Percentiles rank a stretch among this genome's conserved stretches.
These are phyloP conservation scores for Boletus rubescentipes DNA, from an alignment of 768 basidiomycete species.

Conservation along the genomic window DNA sequence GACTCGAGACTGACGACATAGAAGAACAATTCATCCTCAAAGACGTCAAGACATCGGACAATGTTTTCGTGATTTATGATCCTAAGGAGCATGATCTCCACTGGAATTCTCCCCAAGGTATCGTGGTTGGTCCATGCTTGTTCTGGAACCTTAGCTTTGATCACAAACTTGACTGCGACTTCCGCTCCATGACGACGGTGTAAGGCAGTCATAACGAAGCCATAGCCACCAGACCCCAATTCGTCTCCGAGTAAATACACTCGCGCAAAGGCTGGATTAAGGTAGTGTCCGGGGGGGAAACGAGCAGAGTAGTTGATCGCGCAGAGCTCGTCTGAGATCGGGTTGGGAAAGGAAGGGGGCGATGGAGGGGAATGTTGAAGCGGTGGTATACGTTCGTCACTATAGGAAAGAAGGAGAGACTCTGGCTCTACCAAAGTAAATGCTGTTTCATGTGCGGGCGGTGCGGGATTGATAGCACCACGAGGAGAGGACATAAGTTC, in stretches of 20 bases:
- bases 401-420: slow-evolving; percentile 27
- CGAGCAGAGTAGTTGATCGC: slow-evolving; percentile 40
- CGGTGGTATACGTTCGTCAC: slow-evolving; percentile 1
- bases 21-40: slow-evolving; percentile 80
- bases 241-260: slow-evolving; percentile 68
- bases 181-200: slow-evolving; percentile 59
- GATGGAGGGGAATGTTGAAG: slow-evolving; percentile 4
- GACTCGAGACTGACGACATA: slow-evolving; percentile 64
- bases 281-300: slow-evolving; percentile 60
- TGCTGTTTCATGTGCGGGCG: background rate
- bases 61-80: slow-evolving; percentile 77
- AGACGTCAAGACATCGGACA: slow-evolving; percentile 79
- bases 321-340: slow-evolving; percentile 12
- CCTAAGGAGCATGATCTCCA: slow-evolving; percentile 77
- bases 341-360: background rate
- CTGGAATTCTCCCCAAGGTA: slow-evolving; percentile 62
- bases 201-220: slow-evolving; percentile 88
- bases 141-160: slow-evolving; percentile 65
- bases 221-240: slow-evolving; percentile 90
- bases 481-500: background rate
- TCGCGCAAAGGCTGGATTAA: slow-evolving; percentile 59
- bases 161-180: slow-evolving; percentile 95
- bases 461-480: background rate
- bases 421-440: background rate
- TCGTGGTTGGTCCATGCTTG: slow-evolving; percentile 59